These are phyloP conservation scores for Passalora sequoiae DNA, from an alignment of 2,329 filamentous ascomycete species.

Conservation along the genomic window DNA sequence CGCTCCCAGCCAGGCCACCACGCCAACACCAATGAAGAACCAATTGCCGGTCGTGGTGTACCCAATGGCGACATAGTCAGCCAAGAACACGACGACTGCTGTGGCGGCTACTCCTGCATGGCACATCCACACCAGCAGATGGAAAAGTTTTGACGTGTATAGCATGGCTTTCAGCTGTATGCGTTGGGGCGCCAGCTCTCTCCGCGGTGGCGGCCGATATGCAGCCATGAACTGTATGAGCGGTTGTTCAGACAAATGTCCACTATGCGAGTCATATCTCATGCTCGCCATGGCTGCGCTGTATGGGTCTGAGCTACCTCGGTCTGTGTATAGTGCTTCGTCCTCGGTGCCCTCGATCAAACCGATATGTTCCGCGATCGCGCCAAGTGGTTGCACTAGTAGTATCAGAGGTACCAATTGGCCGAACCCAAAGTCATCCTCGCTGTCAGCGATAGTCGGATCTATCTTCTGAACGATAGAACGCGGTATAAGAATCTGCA, in stretches of 20 bases:
- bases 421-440: conserved; percentile 21
- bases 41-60: conserved; percentile 9
- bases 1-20: conserved; percentile 4
- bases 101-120: conserved; percentile 8
- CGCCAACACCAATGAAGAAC: conserved; percentile 10
- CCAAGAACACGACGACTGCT: conserved; percentile 7
- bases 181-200: conserved; percentile 8
- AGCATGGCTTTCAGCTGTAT: conserved; percentile 17
- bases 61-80: conserved; percentile 11
- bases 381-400: conserved; percentile 24
- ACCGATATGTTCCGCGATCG: conserved; percentile 18
- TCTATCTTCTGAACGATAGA: conserved; percentile 11
- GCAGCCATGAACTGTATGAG: conserved; percentile 16
- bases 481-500: conserved; percentile 24
- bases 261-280: background rate
- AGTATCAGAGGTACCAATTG: conserved; percentile 27
- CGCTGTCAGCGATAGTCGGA: conserved; percentile 1
- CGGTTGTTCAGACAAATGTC: conserved; percentile 3
- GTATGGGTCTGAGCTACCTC: conserved; percentile 8
- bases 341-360: conserved; percentile 6
- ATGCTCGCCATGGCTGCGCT: conserved; percentile 3
- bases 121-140: conserved; percentile 7
- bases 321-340: conserved; percentile 9
- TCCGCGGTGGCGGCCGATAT: conserved; percentile 9
- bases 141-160: conserved; percentile 16